A percentile compares a stretch with the other conserved stretches of the same genome.
These are phyloP conservation scores for Leptomonas pyrrhocoris DNA, from an alignment of 208 protist species.

Conservation along the genomic window DNA sequence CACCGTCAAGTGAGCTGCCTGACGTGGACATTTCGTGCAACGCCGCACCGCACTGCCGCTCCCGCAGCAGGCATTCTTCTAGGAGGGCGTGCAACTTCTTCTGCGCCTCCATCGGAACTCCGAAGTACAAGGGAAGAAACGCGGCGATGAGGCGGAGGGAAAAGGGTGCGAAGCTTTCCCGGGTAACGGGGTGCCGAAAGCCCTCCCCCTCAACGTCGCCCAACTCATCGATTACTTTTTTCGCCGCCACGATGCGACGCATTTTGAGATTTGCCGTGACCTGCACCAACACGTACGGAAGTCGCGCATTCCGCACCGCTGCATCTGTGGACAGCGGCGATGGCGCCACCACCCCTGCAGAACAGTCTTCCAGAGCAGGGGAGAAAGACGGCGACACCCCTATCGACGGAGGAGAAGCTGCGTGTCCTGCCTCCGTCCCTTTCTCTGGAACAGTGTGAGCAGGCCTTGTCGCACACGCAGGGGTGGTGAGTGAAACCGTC, in stretches of 20 bases:
- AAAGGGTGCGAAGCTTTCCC: conserved; percentile 78
- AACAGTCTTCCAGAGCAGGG: not conserved
- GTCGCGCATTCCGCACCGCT: conserved; percentile 27
- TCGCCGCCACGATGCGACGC: conserved; percentile 53
- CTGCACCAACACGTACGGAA: conserved; percentile 78
- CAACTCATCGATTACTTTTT: conserved; percentile 61
- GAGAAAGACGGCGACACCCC: not conserved
- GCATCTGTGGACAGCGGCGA: conserved; percentile 22
- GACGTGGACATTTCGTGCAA: not conserved
- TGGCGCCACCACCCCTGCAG: not conserved
- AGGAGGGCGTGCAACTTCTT: conserved; percentile 60
- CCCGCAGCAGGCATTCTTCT: conserved; percentile 45
- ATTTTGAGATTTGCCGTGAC: conserved; percentile 77
- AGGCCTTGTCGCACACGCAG: not conserved
- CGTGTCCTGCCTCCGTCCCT: not conserved
- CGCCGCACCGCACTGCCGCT: conserved; percentile 17
- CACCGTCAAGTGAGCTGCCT: not conserved
- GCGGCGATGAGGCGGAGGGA: conserved; percentile 76
- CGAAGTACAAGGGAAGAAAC: conserved; percentile 67
- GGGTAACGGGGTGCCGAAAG: conserved; percentile 53
- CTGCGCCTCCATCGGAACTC: conserved; percentile 59
- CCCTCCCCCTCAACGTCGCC: conserved; percentile 72
- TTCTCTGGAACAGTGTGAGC: not conserved
- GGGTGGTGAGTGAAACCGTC: not conserved
- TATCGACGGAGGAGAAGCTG: not conserved